Base-by-base conservation (phyloP, 176 grass and related monocot species). In the Bolboschoenus planiculmis region DNA sequence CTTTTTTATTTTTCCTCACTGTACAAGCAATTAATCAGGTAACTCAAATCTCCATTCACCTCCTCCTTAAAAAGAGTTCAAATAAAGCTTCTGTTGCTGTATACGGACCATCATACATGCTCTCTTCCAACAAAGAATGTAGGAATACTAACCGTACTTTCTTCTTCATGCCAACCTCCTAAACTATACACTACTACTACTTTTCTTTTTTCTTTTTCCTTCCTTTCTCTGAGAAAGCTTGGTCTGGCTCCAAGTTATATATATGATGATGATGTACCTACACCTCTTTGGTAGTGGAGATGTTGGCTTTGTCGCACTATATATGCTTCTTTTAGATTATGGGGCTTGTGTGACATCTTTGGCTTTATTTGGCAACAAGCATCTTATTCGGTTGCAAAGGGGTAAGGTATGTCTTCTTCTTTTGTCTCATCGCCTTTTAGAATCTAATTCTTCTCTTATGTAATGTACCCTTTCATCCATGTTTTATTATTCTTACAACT, bases 1-100 rank as follows among this genome's bases (percentile, higher is more conserved):
- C 79, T 64, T 81, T 81, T 16, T 47, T n/a, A n/a, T n/a, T n/a
- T n/a, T n/a, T n/a, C n/a, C n/a, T n/a, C 23, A 82, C 79, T 82
- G 56, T 64, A 65, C 36, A 63, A 76, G 53, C 57, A 82, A 62
- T 82, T 29, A 76, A 40, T 62, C 79, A 46, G 58, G 8, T 82
- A 44, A 44, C 56, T 81, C 23, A n/a, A n/a, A 40, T 81, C 23
- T 31, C 57, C 23, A 8, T 81, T 27, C 79, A 6, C 0, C 2
- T 46, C 36, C 6, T n/a, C 30, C 30, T 56, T 56, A n/a, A 46
- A 16, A 65, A 65, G 39, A 46, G 40, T 47, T 47, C 40, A 74
- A 74, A 74, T 47, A 46, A 74, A 47, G 68, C 68, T 74, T 46
- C n/a, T 74, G 40, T 74, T 74, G 0, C 35, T 20, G 2, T 29